Conservation (phyloP, 768 basidiomycete species). For the Panaeolus cyanescens region DNA sequence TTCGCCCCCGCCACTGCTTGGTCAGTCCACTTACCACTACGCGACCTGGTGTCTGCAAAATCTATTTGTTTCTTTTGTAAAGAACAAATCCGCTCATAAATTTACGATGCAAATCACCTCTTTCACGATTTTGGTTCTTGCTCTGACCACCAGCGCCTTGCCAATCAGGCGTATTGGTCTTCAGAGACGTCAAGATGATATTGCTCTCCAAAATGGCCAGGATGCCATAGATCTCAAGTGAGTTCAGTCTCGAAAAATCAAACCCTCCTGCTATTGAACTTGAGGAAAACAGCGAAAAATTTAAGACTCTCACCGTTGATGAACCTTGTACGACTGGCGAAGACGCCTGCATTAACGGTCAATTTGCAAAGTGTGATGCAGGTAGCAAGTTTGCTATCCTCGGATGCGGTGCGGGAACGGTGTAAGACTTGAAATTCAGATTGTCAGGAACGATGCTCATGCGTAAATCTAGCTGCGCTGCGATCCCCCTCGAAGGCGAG, state of each 20-base stretch:
- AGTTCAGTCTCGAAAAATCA: conserved; percentile 7
- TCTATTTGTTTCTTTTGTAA: conserved; percentile 14
- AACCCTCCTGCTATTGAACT: neutral
- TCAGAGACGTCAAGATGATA: conserved; percentile 28
- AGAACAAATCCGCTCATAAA: conserved; percentile 10
- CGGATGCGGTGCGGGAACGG: conserved; percentile 35
- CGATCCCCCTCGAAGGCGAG: conserved; percentile 51
- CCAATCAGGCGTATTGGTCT: conserved; percentile 18
- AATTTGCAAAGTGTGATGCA: conserved; percentile 58
- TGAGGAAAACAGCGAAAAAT: conserved; percentile 27
- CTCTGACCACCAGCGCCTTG: conserved; percentile 36
- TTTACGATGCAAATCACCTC: conserved; percentile 37
- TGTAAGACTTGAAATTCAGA: conserved; percentile 27
- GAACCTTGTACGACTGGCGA: conserved; percentile 39
- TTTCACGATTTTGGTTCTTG: conserved; percentile 36
- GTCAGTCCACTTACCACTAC: conserved; percentile 3
- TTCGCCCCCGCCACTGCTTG: conserved; percentile 6
- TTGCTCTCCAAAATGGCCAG: conserved; percentile 40
- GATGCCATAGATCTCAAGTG: conserved; percentile 44
- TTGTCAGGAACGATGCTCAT: conserved; percentile 1
- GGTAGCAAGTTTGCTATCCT: conserved; percentile 42
- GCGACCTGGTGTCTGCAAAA: conserved; percentile 30
- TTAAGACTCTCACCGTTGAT: conserved; percentile 31
- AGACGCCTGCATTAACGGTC: conserved; percentile 47
- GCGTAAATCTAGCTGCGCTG: conserved; percentile 39